Evolutionary conservation across 441 rosid species (phyloP).

Genomic region (Pelargonium fulgidum): DNA sequence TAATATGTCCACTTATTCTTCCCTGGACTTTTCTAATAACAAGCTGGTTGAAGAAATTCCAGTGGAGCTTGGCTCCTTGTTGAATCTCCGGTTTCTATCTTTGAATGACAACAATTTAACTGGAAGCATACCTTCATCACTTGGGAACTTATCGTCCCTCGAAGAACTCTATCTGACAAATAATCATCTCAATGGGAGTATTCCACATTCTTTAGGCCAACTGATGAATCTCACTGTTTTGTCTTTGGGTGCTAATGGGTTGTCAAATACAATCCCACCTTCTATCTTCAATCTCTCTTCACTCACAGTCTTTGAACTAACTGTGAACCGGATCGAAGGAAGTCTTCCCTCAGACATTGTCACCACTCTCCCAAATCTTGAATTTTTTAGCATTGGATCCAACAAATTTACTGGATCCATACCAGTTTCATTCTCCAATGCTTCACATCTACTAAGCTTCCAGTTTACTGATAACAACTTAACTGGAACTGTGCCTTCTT

Average conservation of each 20-base stretch:
- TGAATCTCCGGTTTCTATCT: neutral
- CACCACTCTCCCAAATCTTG: slow-evolving; percentile 17
- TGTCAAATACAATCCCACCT: slow-evolving; percentile 23
- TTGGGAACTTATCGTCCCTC: slow-evolving; percentile 22
- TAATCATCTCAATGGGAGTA: slow-evolving; percentile 17
- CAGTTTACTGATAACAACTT: neutral
- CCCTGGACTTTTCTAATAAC: neutral
- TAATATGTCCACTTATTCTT: too few species aligned
- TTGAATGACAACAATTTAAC: neutral
- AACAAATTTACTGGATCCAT: slow-evolving; percentile 21
- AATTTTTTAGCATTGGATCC: neutral
- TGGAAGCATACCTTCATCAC: neutral
- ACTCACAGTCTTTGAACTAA: neutral
- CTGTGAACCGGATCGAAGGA: slow-evolving; percentile 18
- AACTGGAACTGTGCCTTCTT: slow-evolving; percentile 13
- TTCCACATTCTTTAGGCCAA: slow-evolving; percentile 21
- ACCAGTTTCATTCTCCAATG: slow-evolving; percentile 25
- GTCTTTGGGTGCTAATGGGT: neutral
- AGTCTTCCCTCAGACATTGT: slow-evolving; percentile 18
- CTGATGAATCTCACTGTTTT: neutral
- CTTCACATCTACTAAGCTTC: slow-evolving; percentile 8
- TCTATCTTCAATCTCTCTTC: slow-evolving; percentile 28
- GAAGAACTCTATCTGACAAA: neutral
- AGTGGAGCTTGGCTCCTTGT: neutral
- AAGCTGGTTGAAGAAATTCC: slow-evolving; percentile 15